Evolutionary conservation across 495 filamentous ascomycete species (phyloP).

Genomic region (Lepraria neglecta): DNA sequence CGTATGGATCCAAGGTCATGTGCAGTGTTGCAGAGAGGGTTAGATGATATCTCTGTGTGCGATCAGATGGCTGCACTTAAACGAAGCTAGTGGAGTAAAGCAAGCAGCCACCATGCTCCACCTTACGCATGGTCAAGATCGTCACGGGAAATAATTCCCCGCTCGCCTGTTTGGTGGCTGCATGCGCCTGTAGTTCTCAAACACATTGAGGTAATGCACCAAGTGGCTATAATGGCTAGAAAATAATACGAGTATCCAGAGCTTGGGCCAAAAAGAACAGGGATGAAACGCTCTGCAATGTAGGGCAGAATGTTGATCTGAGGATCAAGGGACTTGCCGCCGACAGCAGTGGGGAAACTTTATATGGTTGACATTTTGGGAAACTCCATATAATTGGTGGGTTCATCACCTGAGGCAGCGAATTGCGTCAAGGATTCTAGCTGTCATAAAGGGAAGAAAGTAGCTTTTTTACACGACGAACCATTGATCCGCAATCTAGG

Average conservation of each 20-base stretch:
- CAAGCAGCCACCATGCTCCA: constrained; percentile 1
- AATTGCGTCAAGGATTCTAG: constrained; percentile 15
- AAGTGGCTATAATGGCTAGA: too few relatives aligned
- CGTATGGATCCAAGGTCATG: constrained; percentile 1
- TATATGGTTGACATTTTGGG: not conserved
- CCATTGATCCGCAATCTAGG: constrained; percentile 6
- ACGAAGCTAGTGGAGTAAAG: constrained; percentile 8
- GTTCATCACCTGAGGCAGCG: constrained; percentile 1
- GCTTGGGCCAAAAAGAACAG: not conserved
- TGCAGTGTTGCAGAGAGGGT: constrained; percentile 10
- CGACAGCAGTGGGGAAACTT: not conserved
- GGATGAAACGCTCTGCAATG: not conserved
- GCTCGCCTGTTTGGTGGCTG: constrained; percentile 14
- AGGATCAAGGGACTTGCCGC: constrained; percentile 1
- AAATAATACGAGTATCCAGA: not conserved
- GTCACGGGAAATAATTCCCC: constrained; percentile 4
- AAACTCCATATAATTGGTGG: constrained; percentile 2
- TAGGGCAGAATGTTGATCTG: not conserved
- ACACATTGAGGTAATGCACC: not conserved
- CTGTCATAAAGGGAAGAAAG: constrained; percentile 2
- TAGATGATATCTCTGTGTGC: constrained; percentile 7
- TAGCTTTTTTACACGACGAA: constrained; percentile 3
- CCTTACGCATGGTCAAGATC: constrained; percentile 3
- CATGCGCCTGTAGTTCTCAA: constrained; percentile 16
- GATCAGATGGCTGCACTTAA: constrained; percentile 9